These are phyloP conservation scores for Amesomyces nigricolor DNA, from an alignment of 2,329 filamentous ascomycete species.

Conservation along the genomic window DNA sequence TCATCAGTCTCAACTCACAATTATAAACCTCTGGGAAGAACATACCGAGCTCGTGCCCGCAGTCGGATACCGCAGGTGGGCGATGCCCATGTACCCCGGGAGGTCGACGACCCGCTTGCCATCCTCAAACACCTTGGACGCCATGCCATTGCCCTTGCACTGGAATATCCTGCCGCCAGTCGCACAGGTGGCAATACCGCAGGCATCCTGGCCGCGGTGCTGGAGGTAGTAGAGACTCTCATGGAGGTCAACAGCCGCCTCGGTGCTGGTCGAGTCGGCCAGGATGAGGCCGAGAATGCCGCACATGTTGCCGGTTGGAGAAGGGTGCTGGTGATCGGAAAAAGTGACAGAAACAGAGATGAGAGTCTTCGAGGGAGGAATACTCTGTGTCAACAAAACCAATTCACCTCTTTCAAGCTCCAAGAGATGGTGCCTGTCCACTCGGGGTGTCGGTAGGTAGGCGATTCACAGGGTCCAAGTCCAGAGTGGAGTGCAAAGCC, in stretches of 20 bases:
- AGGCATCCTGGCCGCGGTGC: slow-evolving; percentile 79
- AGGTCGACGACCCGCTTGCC: slow-evolving; percentile 67
- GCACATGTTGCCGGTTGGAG: slow-evolving; percentile 43
- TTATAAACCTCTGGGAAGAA: not conserved
- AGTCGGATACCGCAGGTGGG: slow-evolving; percentile 84
- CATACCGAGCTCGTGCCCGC: slow-evolving; percentile 63
- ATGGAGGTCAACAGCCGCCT: slow-evolving; percentile 61
- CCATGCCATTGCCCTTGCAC: slow-evolving; percentile 87
- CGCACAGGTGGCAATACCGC: slow-evolving; percentile 70
- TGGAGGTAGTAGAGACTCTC: slow-evolving; percentile 66
- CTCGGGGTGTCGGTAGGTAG: not conserved
- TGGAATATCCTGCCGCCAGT: slow-evolving; percentile 75
- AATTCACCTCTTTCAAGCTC: no score
- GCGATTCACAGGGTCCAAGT: not conserved
- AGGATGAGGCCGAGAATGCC: slow-evolving; percentile 58
- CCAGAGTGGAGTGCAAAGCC: slow-evolving; percentile 3
- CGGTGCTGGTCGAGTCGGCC: slow-evolving; percentile 36
- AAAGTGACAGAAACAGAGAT: not conserved
- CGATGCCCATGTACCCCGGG: slow-evolving; percentile 80
- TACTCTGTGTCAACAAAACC: not conserved
- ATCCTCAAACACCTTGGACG: slow-evolving; percentile 76
- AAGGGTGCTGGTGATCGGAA: no score
- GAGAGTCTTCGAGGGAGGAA: not conserved
- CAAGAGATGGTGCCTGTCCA: not conserved
- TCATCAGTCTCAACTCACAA: slow-evolving; percentile 1